Conservation (phyloP, 305 asterid species). For the Rubia tinctorum region DNA sequence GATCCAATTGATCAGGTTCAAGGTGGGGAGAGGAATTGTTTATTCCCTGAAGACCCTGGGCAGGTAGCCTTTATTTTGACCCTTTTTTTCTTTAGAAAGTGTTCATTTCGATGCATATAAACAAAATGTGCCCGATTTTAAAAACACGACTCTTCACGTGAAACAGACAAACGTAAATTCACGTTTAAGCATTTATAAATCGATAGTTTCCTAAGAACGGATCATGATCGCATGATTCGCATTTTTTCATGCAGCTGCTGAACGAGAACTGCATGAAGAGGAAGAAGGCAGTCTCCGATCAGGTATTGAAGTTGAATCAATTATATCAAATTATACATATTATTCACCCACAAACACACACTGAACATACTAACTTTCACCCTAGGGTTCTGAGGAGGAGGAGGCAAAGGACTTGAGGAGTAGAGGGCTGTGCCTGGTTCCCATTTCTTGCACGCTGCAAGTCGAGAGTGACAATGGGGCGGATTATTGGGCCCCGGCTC, state of each 20-base stretch:
- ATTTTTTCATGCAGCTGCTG: conserved; percentile 33
- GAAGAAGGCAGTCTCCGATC: conserved; percentile 41
- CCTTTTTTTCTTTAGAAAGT: neutral
- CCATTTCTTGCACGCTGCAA: conserved; percentile 65
- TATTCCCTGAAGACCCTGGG: conserved; percentile 66
- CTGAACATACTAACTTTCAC: neutral
- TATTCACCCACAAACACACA: neutral
- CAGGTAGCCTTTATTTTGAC: conserved; percentile 37
- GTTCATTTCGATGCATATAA: too few species aligned
- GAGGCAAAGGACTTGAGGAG: conserved; percentile 59
- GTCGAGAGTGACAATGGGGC: conserved; percentile 73
- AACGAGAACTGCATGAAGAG: conserved; percentile 49
- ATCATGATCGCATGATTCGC: neutral
- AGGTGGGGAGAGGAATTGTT: conserved; percentile 45
- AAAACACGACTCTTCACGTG: too few species aligned
- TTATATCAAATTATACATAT: neutral
- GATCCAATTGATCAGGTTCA: conserved; percentile 34
- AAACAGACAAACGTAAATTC: neutral
- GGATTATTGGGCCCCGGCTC: conserved; percentile 76
- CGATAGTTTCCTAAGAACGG: neutral
- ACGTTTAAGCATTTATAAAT: too few species aligned
- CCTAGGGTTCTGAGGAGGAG: conserved; percentile 40
- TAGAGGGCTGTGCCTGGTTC: conserved; percentile 84
- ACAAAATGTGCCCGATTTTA: too few species aligned
- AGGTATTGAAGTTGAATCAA: conserved; percentile 23